These are phyloP conservation scores for Globisporangium ultimum DNA, from an alignment of 352 stramenopile species.

Conservation along the genomic window DNA sequence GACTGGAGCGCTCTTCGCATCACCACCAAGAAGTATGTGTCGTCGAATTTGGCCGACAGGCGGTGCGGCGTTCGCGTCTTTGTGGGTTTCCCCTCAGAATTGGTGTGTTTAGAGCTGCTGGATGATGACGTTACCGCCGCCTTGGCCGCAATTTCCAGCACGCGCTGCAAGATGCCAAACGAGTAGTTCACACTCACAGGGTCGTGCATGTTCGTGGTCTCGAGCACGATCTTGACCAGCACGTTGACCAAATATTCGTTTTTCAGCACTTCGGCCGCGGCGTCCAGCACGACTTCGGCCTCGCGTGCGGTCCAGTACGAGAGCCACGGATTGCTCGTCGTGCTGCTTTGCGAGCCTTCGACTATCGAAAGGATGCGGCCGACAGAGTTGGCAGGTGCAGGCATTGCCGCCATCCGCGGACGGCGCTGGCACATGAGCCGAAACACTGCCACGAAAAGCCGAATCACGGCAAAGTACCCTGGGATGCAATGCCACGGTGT, in stretches of 20 bases:
- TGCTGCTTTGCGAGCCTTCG: conserved; percentile 25
- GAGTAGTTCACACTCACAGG: conserved; percentile 82
- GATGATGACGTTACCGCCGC: conserved; percentile 14
- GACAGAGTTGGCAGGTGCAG: conserved; percentile 20
- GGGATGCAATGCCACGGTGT: conserved; percentile 79
- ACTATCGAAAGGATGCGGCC: conserved; percentile 63
- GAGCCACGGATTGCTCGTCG: conserved; percentile 52
- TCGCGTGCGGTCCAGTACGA: conserved; percentile 74
- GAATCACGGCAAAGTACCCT: conserved; percentile 70
- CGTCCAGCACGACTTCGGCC: conserved; percentile 52
- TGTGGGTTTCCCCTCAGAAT: neutral
- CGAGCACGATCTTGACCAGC: conserved; percentile 75
- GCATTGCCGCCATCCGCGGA: conserved; percentile 31
- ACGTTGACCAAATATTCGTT: conserved; percentile 71
- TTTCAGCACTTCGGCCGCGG: conserved; percentile 54
- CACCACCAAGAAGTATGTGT: conserved; percentile 62
- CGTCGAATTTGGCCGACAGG: conserved; percentile 55
- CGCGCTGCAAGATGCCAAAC: conserved; percentile 70
- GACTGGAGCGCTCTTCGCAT: conserved; percentile 75
- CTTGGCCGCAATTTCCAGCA: conserved; percentile 59
- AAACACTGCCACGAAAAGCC: conserved; percentile 66
- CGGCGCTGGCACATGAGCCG: conserved; percentile 76
- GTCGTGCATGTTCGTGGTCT: conserved; percentile 83
- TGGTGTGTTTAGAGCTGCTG: no score
- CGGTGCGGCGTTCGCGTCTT: conserved; percentile 18